Evolutionary conservation across 352 stramenopile genomes (phyloP), one percentile per base, ranked within the genome.

Genomic region (Aphanomyces stellatus): DNA sequence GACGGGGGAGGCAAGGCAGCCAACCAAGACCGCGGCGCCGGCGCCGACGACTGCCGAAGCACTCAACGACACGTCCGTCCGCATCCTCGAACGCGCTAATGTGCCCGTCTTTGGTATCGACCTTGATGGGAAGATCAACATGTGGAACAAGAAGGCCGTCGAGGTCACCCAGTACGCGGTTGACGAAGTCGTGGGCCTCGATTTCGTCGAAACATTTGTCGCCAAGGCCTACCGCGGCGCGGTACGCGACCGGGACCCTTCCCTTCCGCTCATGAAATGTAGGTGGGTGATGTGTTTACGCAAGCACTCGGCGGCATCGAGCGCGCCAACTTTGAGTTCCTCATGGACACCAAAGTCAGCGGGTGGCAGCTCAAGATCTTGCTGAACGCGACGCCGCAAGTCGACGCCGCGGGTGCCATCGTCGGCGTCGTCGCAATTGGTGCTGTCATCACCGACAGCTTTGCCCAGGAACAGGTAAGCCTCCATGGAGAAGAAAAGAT

Each of bases 111-210:
- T 93, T 24, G 87, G 81, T 7, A 72, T 95, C 13, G 82, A 98
- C 76, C 80, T 77, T 31, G 65, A 90, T 34, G 89, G 88, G 51
- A 71, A 74, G 22, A 87, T 96, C 34, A 91, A 88, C 15, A 88
- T 95, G 69, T 98, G 93, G 93, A 98, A 98, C 71, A 89, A 97
- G 56, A 96, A 96, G 70, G 90, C 87, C 0, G 81, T 82, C 0
- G 84, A 79, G 1, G 88, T 92, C 53, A 97, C 90, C 4, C 88
- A 95, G 62, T 98, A 96, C 70, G 77, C 77, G 17, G 85, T 87
- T 30, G 71, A 90, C 22, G 85, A 98, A 57, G 88, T 90, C 4
- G 90, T 97, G 49, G 91, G 85, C 15, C 70, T 88, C 34, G 70
- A 91, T 40, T 69, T 95, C 0, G 56, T 91, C 40, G 76, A 72